Conservation (phyloP, 441 rosid genomes). For the Codiaeum variegatum region DNA sequence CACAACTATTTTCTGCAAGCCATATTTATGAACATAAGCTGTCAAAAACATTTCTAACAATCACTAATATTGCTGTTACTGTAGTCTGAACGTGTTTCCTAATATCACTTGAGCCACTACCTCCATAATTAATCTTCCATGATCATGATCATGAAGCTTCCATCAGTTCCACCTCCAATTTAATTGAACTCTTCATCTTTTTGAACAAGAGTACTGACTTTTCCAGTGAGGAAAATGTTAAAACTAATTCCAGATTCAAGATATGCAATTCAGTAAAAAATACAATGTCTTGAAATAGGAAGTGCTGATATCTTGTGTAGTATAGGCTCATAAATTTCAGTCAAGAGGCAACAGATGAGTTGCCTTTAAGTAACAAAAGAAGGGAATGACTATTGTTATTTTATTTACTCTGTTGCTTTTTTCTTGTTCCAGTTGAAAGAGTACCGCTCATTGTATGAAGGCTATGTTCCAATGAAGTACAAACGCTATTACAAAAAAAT, state of each 20-base stretch:
- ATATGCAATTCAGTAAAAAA: neutral
- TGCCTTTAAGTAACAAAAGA: neutral
- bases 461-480: constrained; percentile 94
- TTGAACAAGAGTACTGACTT: neutral
- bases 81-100: neutral
- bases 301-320: neutral
- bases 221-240: neutral
- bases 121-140: neutral
- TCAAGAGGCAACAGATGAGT: neutral
- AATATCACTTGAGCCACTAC: neutral
- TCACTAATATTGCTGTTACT: neutral
- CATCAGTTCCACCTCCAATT: neutral
- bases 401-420: constrained; percentile 22
- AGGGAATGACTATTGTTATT: neutral
- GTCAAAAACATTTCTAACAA: neutral
- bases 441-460: constrained; percentile 60
- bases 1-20: neutral
- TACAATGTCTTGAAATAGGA: neutral
- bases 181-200: neutral
- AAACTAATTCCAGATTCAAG: neutral
- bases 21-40: neutral
- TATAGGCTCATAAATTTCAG: neutral
- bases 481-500: constrained; percentile 74
- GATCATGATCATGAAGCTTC: neutral
- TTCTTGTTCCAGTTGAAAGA: constrained; percentile 68